Evolutionary conservation across 2,329 filamentous ascomycete genomes (phyloP).

Genomic region (Metarhizium robertsii): DNA sequence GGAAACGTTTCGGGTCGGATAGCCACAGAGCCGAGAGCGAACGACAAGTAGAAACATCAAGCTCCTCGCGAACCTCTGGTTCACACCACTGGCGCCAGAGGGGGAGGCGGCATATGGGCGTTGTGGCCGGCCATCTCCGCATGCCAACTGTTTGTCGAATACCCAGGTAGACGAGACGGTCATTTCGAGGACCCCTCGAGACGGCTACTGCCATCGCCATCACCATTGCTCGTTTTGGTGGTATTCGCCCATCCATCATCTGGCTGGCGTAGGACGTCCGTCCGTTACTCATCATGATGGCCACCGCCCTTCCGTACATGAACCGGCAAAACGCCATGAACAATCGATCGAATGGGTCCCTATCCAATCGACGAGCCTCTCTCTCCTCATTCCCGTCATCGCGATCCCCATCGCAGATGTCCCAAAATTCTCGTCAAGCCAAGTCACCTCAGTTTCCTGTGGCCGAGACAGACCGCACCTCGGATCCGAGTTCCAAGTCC

Average conservation of each 20-base stretch:
- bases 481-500: slow-evolving; percentile 49
- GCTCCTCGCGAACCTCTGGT: not conserved
- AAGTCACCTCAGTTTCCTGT: slow-evolving; percentile 44
- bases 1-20: slow-evolving; percentile 1
- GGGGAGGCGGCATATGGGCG: not conserved
- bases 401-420: slow-evolving; percentile 49
- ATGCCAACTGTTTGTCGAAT: not conserved
- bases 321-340: slow-evolving; percentile 29
- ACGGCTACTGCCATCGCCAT: too few relatives aligned
- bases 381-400: slow-evolving; percentile 55
- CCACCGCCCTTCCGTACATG: slow-evolving; percentile 33
- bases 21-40: slow-evolving; percentile 1
- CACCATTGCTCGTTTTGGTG: not conserved
- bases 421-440: slow-evolving; percentile 40
- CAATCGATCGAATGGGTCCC: slow-evolving; percentile 22
- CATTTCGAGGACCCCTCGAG: too few relatives aligned
- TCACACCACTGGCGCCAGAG: not conserved
- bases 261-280: not conserved
- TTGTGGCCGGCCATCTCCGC: not conserved
- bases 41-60: not conserved
- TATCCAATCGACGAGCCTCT: slow-evolving; percentile 38
- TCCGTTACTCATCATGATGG: slow-evolving; percentile 19
- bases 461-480: slow-evolving; percentile 44
- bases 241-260: not conserved
- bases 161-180: not conserved